Conservation (phyloP, 108 stramenopile genomes). For the Pseudonitzschia delicatissima region DNA sequence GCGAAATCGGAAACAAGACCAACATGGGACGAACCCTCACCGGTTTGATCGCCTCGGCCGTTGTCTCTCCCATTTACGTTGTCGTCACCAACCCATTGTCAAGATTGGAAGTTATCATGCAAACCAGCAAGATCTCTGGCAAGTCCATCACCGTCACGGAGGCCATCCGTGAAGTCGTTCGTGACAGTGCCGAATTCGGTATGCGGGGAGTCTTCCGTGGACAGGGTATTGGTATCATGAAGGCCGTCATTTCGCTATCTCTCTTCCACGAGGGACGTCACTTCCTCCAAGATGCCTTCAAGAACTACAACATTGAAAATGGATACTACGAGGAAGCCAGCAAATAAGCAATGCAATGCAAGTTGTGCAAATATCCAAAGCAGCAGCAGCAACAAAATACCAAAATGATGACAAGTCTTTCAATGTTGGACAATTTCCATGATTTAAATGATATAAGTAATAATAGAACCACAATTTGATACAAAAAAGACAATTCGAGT, state of each 20-base stretch:
- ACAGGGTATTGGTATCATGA: conserved; percentile 91
- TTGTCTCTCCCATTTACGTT: conserved; percentile 89
- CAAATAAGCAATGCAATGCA: conserved; percentile 4
- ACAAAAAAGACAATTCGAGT: too few relatives aligned
- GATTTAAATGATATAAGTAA: too few relatives aligned
- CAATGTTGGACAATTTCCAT: too few relatives aligned
- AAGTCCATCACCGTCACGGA: conserved; percentile 77
- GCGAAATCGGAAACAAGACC: conserved; percentile 73
- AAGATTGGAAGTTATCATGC: conserved; percentile 93
- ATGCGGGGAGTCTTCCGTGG: conserved; percentile 89
- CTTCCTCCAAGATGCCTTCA: conserved; percentile 83
- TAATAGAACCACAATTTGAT: too few relatives aligned
- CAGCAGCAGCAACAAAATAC: too few relatives aligned
- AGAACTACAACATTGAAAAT: conserved; percentile 74
- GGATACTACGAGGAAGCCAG: conserved; percentile 48
- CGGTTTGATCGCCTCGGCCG: conserved; percentile 76
- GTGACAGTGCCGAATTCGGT: conserved; percentile 79
- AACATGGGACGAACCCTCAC: conserved; percentile 54
- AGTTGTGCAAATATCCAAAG: too few relatives aligned
- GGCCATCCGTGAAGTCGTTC: conserved; percentile 78
- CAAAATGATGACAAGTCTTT: too few relatives aligned
- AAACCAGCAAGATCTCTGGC: conserved; percentile 84
- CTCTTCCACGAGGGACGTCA: conserved; percentile 92
- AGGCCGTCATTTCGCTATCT: conserved; percentile 81
- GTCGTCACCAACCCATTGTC: conserved; percentile 87